These are phyloP conservation scores for Fraxinus angustifolia DNA, from an alignment of 305 asterid genomes.

Conservation along the genomic window DNA sequence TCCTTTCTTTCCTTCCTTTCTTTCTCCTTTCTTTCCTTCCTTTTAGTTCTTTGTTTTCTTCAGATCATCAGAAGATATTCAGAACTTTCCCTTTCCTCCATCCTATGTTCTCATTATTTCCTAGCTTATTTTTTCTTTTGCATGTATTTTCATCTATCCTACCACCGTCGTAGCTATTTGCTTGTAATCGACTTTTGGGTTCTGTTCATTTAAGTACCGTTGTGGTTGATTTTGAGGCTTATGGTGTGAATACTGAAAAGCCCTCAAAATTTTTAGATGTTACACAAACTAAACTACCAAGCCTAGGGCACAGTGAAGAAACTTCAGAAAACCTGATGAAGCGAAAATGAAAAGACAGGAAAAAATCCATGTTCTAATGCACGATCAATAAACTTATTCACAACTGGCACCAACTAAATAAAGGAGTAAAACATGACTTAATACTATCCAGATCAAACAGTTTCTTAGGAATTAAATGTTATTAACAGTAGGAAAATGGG, in stretches of 20 bases:
- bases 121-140: neutral
- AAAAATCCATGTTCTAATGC: slow-evolving; percentile 10
- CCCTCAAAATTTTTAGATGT: neutral
- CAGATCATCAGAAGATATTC: neutral
- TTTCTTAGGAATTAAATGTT: slow-evolving; percentile 8
- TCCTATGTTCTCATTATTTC: neutral
- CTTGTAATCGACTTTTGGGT: neutral
- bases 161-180: neutral
- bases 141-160: neutral
- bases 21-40: neutral
- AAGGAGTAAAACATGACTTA: neutral
- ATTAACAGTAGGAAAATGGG: neutral
- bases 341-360: neutral
- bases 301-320: neutral
- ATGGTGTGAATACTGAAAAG: neutral
- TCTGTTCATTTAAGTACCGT: neutral
- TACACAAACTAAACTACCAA: slow-evolving; percentile 4
- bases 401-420: slow-evolving; percentile 7
- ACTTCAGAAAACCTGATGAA: slow-evolving; percentile 2
- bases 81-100: neutral
- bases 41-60: neutral
- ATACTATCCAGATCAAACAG: slow-evolving; percentile 8
- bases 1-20: neutral
- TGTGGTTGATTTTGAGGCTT: neutral
- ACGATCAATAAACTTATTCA: slow-evolving; percentile 15